phyloP scores from a whole-genome alignment of 1,284 basidiomycete species.

The Meripilus lineatus region DNA sequence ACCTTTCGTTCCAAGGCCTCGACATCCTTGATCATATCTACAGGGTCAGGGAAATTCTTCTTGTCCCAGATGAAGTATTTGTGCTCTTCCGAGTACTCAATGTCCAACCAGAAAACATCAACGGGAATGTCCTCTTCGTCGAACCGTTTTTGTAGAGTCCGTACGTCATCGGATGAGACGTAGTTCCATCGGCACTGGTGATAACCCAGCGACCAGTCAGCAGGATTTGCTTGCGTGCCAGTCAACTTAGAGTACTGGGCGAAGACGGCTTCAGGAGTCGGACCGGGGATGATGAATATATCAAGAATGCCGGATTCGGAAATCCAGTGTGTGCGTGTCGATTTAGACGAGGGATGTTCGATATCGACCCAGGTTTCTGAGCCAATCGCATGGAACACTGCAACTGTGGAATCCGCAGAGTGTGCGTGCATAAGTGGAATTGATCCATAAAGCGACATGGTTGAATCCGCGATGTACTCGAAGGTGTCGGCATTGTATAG shows the following conservation, averaged over 20 bases:
- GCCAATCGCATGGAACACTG: conserved; percentile 85
- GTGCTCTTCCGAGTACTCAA: conserved; percentile 93
- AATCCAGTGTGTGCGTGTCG: conserved; percentile 91
- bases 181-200: conserved; percentile 99
- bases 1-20: conserved; percentile 86
- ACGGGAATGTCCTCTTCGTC: conserved; percentile 94
- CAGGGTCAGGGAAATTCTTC: conserved; percentile 89
- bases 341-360: conserved; percentile 55
- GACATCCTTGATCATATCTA: conserved; percentile 89
- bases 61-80: conserved; percentile 98
- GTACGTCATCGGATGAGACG: conserved; percentile 84
- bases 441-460: conserved; percentile 90
- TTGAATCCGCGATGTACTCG: conserved; percentile 89
- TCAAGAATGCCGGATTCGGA: conserved; percentile 97
- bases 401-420: conserved; percentile 79
- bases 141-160: conserved; percentile 83
- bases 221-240: conserved; percentile 83
- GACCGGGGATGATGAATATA: conserved; percentile 89
- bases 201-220: conserved; percentile 90
- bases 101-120: conserved; percentile 98
- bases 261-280: conserved; percentile 78
- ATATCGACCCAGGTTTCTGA: conserved; percentile 98
- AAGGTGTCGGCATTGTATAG: conserved; percentile 98
- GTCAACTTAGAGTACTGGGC: conserved; percentile 83
- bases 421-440: conserved; percentile 96